Evolutionary conservation across 345 rosid genomes (phyloP), one percentile per base, ranked within the genome.

Genomic region (Chamaenerion angustifolium): DNA sequence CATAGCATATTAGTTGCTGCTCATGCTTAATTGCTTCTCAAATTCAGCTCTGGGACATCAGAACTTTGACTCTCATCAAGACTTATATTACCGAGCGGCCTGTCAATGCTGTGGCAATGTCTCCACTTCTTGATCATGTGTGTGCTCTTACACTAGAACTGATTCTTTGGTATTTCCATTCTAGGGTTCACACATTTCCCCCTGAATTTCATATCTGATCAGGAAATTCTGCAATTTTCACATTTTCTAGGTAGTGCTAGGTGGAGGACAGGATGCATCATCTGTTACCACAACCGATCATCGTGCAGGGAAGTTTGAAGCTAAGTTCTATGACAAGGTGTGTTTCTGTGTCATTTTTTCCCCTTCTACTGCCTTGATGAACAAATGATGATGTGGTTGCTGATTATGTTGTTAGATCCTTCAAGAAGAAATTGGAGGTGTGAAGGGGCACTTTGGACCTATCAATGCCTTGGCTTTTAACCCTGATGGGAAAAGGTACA

Each of bases 181-280:
- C n/a, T n/a, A n/a, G n/a, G n/a, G n/a, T n/a, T n/a, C n/a, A n/a
- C n/a, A n/a, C n/a, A n/a, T 21, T 40, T 48, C 19, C 48, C n/a
- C 43, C 23, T 4, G 16, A 11, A 21, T 7, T 31, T 19, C 19
- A 45, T 11, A n/a, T 37, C 44, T 27, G 31, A 48, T 23, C 3
- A 23, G 27, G 27, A 23, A 23, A 23, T 23, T 2, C 5, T 23
- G 27, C 27, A 23, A 23, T 23, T 23, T 23, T 21, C 2, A 37
- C 12, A 45, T 7, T 35, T 27, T 49, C 11, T 63, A 92, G n/a
- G n/a, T n/a, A n/a, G n/a, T n/a, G n/a, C n/a, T n/a, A n/a, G n/a
- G n/a, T n/a, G n/a, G n/a, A n/a, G 98, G 98, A 67, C 98, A 87
- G 62, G 94, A 87, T 66, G 89, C 98, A 49, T 87, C 96, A 44